phyloP scores from a whole-genome alignment of 768 basidiomycete genomes.

The Podaxis carcinomalis region DNA sequence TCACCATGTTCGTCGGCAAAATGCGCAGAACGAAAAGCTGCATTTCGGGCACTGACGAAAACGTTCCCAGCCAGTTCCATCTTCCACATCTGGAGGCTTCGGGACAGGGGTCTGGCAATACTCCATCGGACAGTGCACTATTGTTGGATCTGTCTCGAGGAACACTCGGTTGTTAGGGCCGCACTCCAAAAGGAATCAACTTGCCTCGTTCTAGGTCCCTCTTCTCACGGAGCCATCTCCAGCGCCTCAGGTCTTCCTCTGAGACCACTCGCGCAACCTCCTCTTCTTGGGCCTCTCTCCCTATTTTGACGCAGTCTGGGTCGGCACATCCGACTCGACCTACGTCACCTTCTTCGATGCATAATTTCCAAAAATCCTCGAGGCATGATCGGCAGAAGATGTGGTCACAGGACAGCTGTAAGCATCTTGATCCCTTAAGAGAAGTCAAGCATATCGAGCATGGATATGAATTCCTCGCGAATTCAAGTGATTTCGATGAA shows the following conservation, averaged over 20 bases:
- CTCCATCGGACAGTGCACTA: slow-evolving; percentile 75
- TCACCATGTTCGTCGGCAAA: slow-evolving; percentile 79
- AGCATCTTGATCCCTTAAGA: slow-evolving; percentile 71
- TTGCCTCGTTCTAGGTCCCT: slow-evolving; percentile 67
- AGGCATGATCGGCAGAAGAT: slow-evolving; percentile 84
- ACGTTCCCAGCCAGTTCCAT: slow-evolving; percentile 67
- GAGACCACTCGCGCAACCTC: slow-evolving; percentile 71
- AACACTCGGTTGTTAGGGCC: slow-evolving; percentile 13
- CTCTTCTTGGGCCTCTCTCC: slow-evolving; percentile 58
- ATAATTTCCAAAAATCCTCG: slow-evolving; percentile 76
- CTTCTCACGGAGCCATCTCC: slow-evolving; percentile 77
- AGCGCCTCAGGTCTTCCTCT: slow-evolving; percentile 60
- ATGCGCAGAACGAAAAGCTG: slow-evolving; percentile 76
- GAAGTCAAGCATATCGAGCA: slow-evolving; percentile 77
- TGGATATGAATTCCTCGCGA: slow-evolving; percentile 59
- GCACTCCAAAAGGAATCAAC: slow-evolving; percentile 9
- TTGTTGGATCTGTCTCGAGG: slow-evolving; percentile 57
- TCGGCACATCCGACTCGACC: slow-evolving; percentile 78
- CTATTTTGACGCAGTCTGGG: slow-evolving; percentile 67
- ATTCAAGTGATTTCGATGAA: slow-evolving; percentile 43
- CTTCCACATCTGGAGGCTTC: slow-evolving; percentile 42
- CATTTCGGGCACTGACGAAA: slow-evolving; percentile 71
- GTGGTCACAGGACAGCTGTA: slow-evolving; percentile 68
- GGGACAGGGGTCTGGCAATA: slow-evolving; percentile 80
- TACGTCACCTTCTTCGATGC: slow-evolving; percentile 77